These are phyloP conservation scores for Cladosporium sp. DNA, from an alignment of 2,329 filamentous ascomycete genomes.

Conservation along the genomic window DNA sequence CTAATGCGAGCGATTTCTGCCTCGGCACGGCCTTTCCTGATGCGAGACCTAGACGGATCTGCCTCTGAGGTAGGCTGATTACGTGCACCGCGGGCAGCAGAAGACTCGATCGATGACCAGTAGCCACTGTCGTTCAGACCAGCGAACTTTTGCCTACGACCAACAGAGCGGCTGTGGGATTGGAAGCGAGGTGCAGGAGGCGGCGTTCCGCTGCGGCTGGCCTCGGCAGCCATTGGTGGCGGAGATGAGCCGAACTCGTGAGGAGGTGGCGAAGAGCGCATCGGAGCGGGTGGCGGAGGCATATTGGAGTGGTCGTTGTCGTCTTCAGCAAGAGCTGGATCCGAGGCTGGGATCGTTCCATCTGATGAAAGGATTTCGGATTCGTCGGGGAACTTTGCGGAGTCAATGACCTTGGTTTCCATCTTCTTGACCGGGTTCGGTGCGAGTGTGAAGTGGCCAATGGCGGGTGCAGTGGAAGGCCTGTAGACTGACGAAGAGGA, in stretches of 20 bases:
- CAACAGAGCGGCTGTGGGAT: constrained; percentile 59
- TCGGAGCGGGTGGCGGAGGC: constrained; percentile 40
- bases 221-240: constrained; percentile 71
- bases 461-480: constrained; percentile 36
- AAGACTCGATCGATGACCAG: constrained; percentile 93
- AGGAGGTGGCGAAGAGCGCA: constrained; percentile 66
- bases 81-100: constrained; percentile 65
- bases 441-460: constrained; percentile 33
- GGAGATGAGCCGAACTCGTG: constrained; percentile 84
- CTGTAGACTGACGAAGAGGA: constrained; percentile 22
- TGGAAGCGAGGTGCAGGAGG: constrained; percentile 62
- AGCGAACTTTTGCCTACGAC: constrained; percentile 71
- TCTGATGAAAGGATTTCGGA: constrained; percentile 46
- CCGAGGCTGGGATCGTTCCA: constrained; percentile 49
- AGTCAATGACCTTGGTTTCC: constrained; percentile 44
- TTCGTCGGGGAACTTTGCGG: constrained; percentile 49
- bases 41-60: constrained; percentile 65
- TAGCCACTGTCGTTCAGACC: constrained; percentile 93
- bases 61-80: constrained; percentile 68
- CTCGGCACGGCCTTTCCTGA: constrained; percentile 87
- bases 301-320: constrained; percentile 35
- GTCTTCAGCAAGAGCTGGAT: constrained; percentile 47
- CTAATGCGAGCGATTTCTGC: constrained; percentile 92
- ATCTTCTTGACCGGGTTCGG: constrained; percentile 28
- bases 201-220: constrained; percentile 66